These are phyloP conservation scores for Ogataea neopini DNA, from an alignment of 805 yeast genomes.

Conservation along the genomic window DNA sequence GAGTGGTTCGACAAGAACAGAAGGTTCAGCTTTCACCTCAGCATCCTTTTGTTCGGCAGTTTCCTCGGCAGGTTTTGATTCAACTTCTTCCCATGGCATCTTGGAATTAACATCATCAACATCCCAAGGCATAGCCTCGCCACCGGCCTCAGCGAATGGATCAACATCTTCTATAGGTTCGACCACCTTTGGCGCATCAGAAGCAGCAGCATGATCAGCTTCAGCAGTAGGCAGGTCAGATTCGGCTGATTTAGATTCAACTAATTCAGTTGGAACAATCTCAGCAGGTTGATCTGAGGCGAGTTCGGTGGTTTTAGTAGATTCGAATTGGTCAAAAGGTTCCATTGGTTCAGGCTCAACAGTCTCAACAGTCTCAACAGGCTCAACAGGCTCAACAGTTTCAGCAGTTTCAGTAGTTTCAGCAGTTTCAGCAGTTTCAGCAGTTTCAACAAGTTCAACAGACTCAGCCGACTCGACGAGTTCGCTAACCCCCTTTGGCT, in stretches of 20 bases:
- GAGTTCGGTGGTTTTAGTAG: too few species aligned
- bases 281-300: too few species aligned
- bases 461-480: background rate
- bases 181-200: background rate
- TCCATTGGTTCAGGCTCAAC: background rate
- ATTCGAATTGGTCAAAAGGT: too few species aligned
- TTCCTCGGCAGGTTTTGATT: background rate
- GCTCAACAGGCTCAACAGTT: background rate
- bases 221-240: too few species aligned
- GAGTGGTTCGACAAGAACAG: constrained; percentile 39
- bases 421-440: background rate
- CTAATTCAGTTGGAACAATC: background rate
- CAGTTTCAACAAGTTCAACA: background rate
- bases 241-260: background rate
- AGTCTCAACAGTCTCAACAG: background rate
- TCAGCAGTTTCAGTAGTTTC: background rate
- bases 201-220: too few species aligned
- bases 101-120: constrained; percentile 4
- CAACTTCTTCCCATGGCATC: constrained; percentile 13
- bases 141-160: background rate
- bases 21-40: background rate
- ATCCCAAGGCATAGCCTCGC: constrained; percentile 3
- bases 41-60: background rate
- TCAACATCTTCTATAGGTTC: background rate
- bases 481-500: background rate